Base-by-base conservation (phyloP, 768 basidiomycete genomes). In the Panaeolus cyanescens region DNA sequence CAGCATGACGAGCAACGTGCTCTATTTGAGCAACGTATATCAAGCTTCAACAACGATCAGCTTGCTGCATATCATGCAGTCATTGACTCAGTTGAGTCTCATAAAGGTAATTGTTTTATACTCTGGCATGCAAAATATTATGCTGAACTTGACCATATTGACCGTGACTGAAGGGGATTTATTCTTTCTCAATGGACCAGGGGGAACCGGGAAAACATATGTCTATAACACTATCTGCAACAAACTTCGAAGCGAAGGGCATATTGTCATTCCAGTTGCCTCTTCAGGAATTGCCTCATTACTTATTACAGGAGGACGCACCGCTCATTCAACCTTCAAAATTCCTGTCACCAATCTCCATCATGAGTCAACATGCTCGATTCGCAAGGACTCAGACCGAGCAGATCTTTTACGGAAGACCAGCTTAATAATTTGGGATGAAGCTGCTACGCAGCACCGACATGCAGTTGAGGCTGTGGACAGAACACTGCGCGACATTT, bases 261-360 rank as follows among this genome's bases (percentile, higher is more conserved):
- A 65, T 34, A 73, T 83, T 72, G 76, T 77, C 0, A 65, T 85
- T 0, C 83, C 78, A 77, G 79, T 82, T 5, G 79, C 82, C 13
- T 83, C 80, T 0, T 81, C 82, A 31, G 81, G 81, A 0, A 80
- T 85, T 66, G 77, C 84, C 8, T 71, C 81, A 2, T 67, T 83
- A 6, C 75, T 85, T 0, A 64, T 84, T 0, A 61, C 61, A 3
- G 79, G 79, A 37, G 83, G 83, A 5, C 67, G 75, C 0, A 85
- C 84, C 12, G 71, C 80, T 2, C 83, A 85, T 65, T 84, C 81
- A 0, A 67, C 40, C 0, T 84, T 85, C 70, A 79, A 81, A 59
- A 80, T 83, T 58, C 83, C 81, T 0, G 68, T 82, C 22, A 39
- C 62, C 4, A 5, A 56, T 25, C 17, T 40, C 10, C 54, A 59